Evolutionary conservation across 768 basidiomycete genomes (phyloP), one percentile per base, ranked within the genome.

Genomic region (button mushroom (Agaricus bisporus)): DNA sequence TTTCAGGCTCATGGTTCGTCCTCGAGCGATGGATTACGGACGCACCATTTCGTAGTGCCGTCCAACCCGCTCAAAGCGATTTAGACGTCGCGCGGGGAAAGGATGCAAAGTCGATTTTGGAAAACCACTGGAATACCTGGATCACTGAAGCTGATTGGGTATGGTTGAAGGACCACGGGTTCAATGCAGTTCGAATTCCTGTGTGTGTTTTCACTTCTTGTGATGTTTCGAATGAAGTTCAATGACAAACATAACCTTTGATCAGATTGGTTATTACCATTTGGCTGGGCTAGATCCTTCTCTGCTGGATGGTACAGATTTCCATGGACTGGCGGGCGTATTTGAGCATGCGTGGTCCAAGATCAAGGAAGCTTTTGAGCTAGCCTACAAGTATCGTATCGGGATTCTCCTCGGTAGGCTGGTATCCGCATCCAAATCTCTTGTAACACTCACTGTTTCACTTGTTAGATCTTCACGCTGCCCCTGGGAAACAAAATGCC

Each of bases 21-120:
- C 76, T 88, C 15, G 89, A 91, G 66, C 70, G 78, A 32, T 91
- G 89, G 89, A 88, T 91, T 37, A 64, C 80, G 12, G 77, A 81
- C 1, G 45, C 64, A 0, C 85, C 85, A 0, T 91, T 83, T 60
- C 69, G 66, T 2, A 63, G 66, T 14, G 86, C 88, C 8, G 63
- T 56, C 11, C 54, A 67, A 17, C 82, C 83, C 3, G 81, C 73
- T 0, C 76, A 86, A 58, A 86, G 85, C 60, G 87, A 89, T 59
- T 68, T 85, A 14, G 85, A 88, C 63, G 74, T 90, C 18, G 88
- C 86, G 11, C 73, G 64, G 11, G 86, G 87, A 2, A 71, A 73
- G 0, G 74, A 81, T 37, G 71, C 74, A 7, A 68, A 65, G 44
- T 54, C 62, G 8, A 65, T 68, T 5, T 64, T 91, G 22, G 84